A percentile compares a stretch with the other conserved stretches of the same genome.
Evolutionary conservation across 805 yeast genomes (phyloP).

Genomic region (Metschnikowia rubicola): DNA sequence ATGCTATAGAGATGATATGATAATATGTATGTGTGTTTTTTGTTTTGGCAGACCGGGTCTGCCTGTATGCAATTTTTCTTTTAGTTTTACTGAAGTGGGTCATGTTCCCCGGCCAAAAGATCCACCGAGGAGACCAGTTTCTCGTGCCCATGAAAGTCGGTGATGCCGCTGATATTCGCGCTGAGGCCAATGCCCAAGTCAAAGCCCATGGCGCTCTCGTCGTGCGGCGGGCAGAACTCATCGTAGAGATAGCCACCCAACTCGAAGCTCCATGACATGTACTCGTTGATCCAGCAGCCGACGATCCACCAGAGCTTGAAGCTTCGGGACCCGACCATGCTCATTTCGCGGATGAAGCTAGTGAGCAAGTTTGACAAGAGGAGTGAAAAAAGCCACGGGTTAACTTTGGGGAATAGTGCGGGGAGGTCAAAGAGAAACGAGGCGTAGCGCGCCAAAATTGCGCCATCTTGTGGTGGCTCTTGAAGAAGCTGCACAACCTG

Average conservation of each 20-base stretch:
- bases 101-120: slow-evolving; percentile 10
- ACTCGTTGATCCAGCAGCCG: slow-evolving; percentile 75
- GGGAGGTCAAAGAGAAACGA: slow-evolving; percentile 42
- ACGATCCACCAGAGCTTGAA: slow-evolving; percentile 76
- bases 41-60: background rate
- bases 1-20: background rate
- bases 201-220: background rate
- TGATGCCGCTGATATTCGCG: slow-evolving; percentile 4
- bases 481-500: slow-evolving; percentile 34
- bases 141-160: background rate
- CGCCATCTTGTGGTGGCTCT: slow-evolving; percentile 12
- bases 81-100: background rate
- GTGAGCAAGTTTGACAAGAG: slow-evolving; percentile 53
- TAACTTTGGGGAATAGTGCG: slow-evolving; percentile 43
- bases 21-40: background rate
- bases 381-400: slow-evolving; percentile 55
- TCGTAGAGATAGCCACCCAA: slow-evolving; percentile 50
- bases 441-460: slow-evolving; percentile 22
- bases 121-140: slow-evolving; percentile 10
- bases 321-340: slow-evolving; percentile 53
- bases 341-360: slow-evolving; percentile 58
- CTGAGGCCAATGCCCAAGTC: slow-evolving; percentile 3
- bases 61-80: background rate
- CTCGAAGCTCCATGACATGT: slow-evolving; percentile 64
- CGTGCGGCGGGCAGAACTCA: slow-evolving; percentile 19